These are phyloP conservation scores for Craterostigma plantagineum DNA, from an alignment of 257 asterid genomes.

Conservation along the genomic window DNA sequence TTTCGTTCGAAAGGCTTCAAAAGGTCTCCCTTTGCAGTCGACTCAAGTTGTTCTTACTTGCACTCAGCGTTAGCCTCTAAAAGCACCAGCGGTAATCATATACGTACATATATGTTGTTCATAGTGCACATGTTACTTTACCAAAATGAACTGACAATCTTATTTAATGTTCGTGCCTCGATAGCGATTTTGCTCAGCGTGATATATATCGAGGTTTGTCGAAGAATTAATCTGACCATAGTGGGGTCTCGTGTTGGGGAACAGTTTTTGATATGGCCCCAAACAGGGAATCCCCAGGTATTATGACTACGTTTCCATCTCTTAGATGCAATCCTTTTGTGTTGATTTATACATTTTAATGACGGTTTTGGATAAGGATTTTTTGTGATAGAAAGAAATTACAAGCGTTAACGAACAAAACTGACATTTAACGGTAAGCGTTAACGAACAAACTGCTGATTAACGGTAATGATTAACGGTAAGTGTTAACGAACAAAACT, in stretches of 20 bases:
- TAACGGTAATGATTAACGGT: no score
- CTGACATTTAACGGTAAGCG: no score
- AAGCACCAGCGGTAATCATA: slow-evolving; percentile 73
- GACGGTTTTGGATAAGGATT: no score
- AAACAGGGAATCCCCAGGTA: slow-evolving; percentile 88
- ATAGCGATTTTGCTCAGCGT: slow-evolving; percentile 88
- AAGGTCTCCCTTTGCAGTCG: slow-evolving; percentile 56
- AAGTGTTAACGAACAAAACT: no score
- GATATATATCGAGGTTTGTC: slow-evolving; percentile 90
- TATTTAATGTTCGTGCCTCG: no score
- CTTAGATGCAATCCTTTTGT: no score
- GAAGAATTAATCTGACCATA: slow-evolving; percentile 69
- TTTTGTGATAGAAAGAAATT: no score
- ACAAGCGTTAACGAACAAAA: no score
- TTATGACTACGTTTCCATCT: not conserved
- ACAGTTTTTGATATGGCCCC: slow-evolving; percentile 95
- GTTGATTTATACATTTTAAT: no score
- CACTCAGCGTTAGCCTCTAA: slow-evolving; percentile 69
- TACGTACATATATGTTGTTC: not conserved
- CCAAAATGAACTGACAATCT: no score
- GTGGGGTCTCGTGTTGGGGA: slow-evolving; percentile 99
- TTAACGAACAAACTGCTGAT: not conserved
- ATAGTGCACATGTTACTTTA: no score
- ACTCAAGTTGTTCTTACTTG: slow-evolving; percentile 69
- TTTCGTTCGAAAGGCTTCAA: slow-evolving; percentile 60